phyloP scores from a whole-genome alignment of 176 grass and related monocot genomes.

The Canna indica region DNA sequence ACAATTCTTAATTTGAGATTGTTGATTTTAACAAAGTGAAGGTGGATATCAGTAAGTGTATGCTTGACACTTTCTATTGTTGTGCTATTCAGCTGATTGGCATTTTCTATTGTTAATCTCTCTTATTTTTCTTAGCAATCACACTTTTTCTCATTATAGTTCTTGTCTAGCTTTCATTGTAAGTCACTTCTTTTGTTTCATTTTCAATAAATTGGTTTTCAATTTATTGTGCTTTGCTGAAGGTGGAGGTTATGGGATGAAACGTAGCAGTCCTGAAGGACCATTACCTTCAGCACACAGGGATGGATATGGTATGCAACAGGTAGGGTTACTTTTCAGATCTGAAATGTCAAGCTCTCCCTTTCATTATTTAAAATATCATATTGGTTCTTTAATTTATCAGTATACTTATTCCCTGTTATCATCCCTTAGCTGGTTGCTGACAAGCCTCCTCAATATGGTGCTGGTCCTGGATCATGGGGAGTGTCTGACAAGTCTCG shows the following conservation, averaged over 20 bases:
- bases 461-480: conserved; percentile 40
- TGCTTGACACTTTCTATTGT: neutral
- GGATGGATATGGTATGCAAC: conserved; percentile 35
- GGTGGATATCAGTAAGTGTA: neutral
- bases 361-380: conserved; percentile 7
- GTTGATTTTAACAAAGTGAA: neutral
- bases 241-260: conserved; percentile 54
- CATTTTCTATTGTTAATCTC: neutral
- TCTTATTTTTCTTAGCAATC: neutral
- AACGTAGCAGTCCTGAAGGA: conserved; percentile 39
- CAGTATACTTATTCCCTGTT: conserved; percentile 12
- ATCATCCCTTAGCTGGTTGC: conserved; percentile 36
- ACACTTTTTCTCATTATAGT: neutral
- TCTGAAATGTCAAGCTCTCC: neutral
- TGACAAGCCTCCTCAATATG: conserved; percentile 45
- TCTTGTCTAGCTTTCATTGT: neutral
- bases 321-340: conserved; percentile 29
- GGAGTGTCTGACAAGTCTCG: conserved; percentile 37
- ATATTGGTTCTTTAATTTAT: conserved; percentile 12
- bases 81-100: neutral
- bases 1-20: neutral
- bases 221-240: conserved; percentile 11
- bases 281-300: conserved; percentile 35
- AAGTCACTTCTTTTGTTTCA: neutral
- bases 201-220: neutral